Base-by-base conservation (phyloP, 2,329 filamentous ascomycete species). In the Fusarium anthophilum region DNA sequence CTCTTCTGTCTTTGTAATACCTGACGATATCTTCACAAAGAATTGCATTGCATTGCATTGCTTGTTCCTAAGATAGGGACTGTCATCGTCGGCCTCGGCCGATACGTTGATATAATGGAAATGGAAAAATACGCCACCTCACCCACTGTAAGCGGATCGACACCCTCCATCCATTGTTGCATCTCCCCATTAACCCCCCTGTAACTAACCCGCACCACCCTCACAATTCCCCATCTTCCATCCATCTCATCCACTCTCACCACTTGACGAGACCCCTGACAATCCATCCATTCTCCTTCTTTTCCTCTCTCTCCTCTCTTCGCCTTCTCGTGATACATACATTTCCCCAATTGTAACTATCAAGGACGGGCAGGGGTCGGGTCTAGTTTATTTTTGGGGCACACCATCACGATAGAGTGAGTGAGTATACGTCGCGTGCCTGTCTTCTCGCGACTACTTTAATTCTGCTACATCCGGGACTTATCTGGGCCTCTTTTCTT, bases 341-440 rank as follows among this genome's bases (percentile, higher is more conserved):
- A 58, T 26, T 44, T 30, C 51, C 26, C 26, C 37, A 50, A 50
- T 43, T 59, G 32, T n/a, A 47, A 47, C 60, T 59, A 44, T 59
- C 53, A 26, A 39, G n/a, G n/a, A 38, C 24, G 24, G 59, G 68
- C 66, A 70, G 66, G 67, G 66, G 66, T 65, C 37, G 39, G 51
- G 37, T 55, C 51, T 43, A 43, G 51, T 55, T 73, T 78, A 76
- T 75, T 78, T 77, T 73, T 77, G 65, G 65, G 20, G 35, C 14
- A 18, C 32, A 22, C 39, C 15, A 45, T 45, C 58, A 63, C 39
- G 65, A 69, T 63, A 66, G 38, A 66, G 32, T 63, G 32, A 32
- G 32, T 32, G 32, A 32, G 32, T 32, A 32, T 35, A 53, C 56
- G 59, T 62, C 70, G 60, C 62, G 58, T 70, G 62, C 66, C 32